These are phyloP conservation scores for Globisporangium megalacanthum DNA, from an alignment of 352 stramenopile genomes.

Conservation along the genomic window DNA sequence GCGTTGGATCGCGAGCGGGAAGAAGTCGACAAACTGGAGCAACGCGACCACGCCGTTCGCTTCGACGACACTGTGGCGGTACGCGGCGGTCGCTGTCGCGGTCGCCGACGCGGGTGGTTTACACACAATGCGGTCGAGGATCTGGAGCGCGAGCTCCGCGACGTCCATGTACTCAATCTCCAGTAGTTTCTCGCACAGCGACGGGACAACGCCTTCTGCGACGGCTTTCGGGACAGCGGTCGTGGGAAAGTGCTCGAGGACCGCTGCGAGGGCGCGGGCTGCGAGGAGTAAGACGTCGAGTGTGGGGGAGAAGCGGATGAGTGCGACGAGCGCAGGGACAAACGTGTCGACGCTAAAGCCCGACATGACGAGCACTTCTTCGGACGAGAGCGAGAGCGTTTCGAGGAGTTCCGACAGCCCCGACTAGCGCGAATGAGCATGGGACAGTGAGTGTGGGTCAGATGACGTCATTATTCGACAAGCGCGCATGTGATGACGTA, in stretches of 20 bases:
- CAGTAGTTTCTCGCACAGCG: slow-evolving; percentile 63
- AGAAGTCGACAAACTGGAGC: slow-evolving; percentile 81
- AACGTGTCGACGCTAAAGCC: slow-evolving; percentile 61
- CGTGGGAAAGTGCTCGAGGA: slow-evolving; percentile 52
- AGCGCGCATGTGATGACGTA: too few relatives aligned
- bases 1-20: slow-evolving; percentile 68
- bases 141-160: slow-evolving; percentile 60
- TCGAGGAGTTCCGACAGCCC: slow-evolving; percentile 58
- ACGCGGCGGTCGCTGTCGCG: slow-evolving; percentile 18
- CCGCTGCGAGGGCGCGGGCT: slow-evolving; percentile 39
- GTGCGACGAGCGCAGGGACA: slow-evolving; percentile 30
- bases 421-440: slow-evolving; percentile 8
- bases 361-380: slow-evolving; percentile 60
- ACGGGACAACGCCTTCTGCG: slow-evolving; percentile 36
- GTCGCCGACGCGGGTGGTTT: slow-evolving; percentile 8
- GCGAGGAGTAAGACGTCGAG: slow-evolving; percentile 66
- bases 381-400: slow-evolving; percentile 61
- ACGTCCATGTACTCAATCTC: slow-evolving; percentile 85
- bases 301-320: slow-evolving; percentile 36
- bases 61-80: slow-evolving; percentile 36
- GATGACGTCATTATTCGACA: not conserved
- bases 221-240: slow-evolving; percentile 38
- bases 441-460: too few relatives aligned
- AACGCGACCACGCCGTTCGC: slow-evolving; percentile 64
- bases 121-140: slow-evolving; percentile 57